A percentile compares a stretch with the other conserved stretches of the same genome.
These are phyloP conservation scores for Corrigiola litoralis DNA, from an alignment of 179 eudicot genomes.

Conservation along the genomic window DNA sequence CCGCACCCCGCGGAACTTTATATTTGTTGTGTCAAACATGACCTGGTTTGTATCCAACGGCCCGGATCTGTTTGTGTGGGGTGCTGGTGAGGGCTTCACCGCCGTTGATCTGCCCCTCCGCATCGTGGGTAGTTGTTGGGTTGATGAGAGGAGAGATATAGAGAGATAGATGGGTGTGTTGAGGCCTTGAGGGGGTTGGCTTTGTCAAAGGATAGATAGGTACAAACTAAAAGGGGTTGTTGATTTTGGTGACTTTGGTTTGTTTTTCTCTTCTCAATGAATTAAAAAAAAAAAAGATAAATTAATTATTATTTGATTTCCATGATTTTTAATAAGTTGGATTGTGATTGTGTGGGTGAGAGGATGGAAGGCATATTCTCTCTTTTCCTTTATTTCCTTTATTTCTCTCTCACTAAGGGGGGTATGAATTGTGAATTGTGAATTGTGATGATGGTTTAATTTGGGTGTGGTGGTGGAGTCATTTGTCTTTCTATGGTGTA, in stretches of 20 bases:
- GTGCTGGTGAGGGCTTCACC: background rate
- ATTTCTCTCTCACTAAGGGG: background rate
- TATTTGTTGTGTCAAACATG: background rate
- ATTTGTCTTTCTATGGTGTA: no score
- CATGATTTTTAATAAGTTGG: background rate
- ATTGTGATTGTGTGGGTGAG: constrained; percentile 27
- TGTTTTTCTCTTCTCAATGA: no score
- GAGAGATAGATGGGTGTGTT: background rate
- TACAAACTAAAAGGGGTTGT: no score
- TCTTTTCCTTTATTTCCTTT: constrained; percentile 2
- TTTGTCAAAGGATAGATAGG: no score
- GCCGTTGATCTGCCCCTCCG: constrained; percentile 44
- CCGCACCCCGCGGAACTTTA: constrained; percentile 58
- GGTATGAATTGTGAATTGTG: no score
- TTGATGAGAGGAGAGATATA: background rate
- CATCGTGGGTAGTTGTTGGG: constrained; percentile 18
- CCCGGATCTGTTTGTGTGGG: constrained; percentile 36
- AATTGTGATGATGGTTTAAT: no score
- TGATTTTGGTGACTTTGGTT: no score
- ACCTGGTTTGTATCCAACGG: constrained; percentile 7
- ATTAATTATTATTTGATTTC: background rate
- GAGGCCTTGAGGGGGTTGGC: background rate
- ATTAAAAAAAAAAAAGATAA: background rate
- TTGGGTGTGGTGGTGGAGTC: no score
- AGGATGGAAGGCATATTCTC: constrained; percentile 20